These are phyloP conservation scores for Pyricularia pennisetigena DNA, from an alignment of 2,329 filamentous ascomycete genomes.

Conservation along the genomic window DNA sequence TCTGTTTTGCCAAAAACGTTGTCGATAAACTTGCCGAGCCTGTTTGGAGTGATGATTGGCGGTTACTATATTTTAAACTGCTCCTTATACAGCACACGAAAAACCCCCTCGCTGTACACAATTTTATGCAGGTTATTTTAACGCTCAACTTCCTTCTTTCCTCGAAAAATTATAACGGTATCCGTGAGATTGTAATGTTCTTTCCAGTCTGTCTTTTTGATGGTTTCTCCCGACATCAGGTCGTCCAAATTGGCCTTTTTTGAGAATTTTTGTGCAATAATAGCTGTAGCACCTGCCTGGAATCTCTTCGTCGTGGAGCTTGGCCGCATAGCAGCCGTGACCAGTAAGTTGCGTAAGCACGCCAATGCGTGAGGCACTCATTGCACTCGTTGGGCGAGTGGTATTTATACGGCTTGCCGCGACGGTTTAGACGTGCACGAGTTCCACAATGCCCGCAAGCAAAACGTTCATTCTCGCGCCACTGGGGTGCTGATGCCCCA, in stretches of 20 bases:
- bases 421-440: too few species aligned
- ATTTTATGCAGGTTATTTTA: conserved; percentile 96
- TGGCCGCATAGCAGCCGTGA: conserved; percentile 80
- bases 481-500: too few species aligned
- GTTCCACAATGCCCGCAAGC: too few species aligned
- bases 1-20: conserved; percentile 90
- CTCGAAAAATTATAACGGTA: conserved; percentile 59
- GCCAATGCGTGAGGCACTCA: conserved; percentile 31
- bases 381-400: too few species aligned
- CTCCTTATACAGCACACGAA: conserved; percentile 76
- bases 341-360: conserved; percentile 91
- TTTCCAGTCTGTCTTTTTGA: conserved; percentile 74
- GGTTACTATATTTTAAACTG: conserved; percentile 63
- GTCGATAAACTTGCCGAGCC: conserved; percentile 67
- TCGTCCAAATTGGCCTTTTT: conserved; percentile 85
- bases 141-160: conserved; percentile 81
- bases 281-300: conserved; percentile 81
- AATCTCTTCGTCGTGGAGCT: conserved; percentile 62
- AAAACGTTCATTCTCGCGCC: too few species aligned
- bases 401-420: too few species aligned
- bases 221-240: conserved; percentile 56
- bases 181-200: conserved; percentile 79
- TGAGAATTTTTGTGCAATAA: conserved; percentile 87
- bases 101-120: conserved; percentile 84
- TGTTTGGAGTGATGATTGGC: conserved; percentile 69